These are phyloP conservation scores for Coprinopsis cinerea DNA, from an alignment of 768 basidiomycete species.

Conservation along the genomic window DNA sequence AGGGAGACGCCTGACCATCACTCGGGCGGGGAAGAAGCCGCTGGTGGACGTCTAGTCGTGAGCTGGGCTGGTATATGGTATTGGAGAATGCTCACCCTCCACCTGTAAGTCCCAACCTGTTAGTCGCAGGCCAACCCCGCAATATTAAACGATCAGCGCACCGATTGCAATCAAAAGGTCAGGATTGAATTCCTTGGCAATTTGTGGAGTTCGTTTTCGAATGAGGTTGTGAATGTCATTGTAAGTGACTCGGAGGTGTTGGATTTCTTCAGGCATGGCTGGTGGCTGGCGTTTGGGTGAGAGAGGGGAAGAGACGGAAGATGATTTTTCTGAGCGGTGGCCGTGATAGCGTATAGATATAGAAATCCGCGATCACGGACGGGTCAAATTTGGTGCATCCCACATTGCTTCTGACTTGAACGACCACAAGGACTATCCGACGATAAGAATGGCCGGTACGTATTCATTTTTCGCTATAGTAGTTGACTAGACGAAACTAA, in stretches of 20 bases:
- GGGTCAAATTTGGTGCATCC: background rate
- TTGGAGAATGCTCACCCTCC: slow-evolving; percentile 57
- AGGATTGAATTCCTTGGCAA: slow-evolving; percentile 78
- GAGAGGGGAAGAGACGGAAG: slow-evolving; percentile 7
- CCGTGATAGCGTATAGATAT: background rate
- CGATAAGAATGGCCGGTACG: slow-evolving; percentile 24
- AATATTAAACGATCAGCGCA: slow-evolving; percentile 20
- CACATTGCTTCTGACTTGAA: too few species aligned
- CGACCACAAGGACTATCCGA: slow-evolving; percentile 3
- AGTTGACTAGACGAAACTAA: too few species aligned
- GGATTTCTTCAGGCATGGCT: slow-evolving; percentile 37
- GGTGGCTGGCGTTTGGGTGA: background rate
- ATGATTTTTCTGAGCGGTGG: background rate
- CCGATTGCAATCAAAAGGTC: slow-evolving; percentile 83
- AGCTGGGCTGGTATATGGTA: background rate
- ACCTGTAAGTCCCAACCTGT: slow-evolving; percentile 35
- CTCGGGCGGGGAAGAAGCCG: slow-evolving; percentile 94
- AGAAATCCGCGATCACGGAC: background rate
- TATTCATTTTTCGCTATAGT: slow-evolving; percentile 1
- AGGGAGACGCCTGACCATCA: slow-evolving; percentile 47
- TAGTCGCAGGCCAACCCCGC: background rate
- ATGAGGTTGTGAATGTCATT: slow-evolving; percentile 92
- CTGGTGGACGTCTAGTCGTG: slow-evolving; percentile 36
- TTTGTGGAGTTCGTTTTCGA: slow-evolving; percentile 54
- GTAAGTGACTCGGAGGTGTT: slow-evolving; percentile 75